Base-by-base conservation (phyloP, 805 yeast genomes). In the Pichia ethanolica region DNA sequence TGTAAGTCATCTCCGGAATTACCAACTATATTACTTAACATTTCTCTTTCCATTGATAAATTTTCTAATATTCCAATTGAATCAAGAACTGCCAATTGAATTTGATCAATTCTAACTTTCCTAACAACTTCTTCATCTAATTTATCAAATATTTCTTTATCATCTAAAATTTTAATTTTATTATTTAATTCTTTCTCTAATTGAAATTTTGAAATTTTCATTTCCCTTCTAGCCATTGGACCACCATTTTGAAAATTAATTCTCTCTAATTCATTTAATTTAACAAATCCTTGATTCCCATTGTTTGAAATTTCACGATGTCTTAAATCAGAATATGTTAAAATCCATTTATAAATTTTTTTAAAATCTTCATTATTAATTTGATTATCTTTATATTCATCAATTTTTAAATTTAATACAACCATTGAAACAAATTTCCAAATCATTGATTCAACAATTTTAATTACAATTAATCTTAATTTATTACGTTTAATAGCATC, bases 131-230 rank as follows among this genome's bases (percentile, higher is more conserved):
- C 95, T 45, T 89, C 96, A 55, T 83, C 89, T 35, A 74, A 49
- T 41, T 56, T 68, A 8, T 69, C 65, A 27, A 63, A 60, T n/a
- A 61, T 59, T 28, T 66, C 70, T 5, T 60, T 33, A 34, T 66
- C 60, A 35, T 64, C 64, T 32, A 86, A 59, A 1, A 66, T 48
- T 10, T 63, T 57, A 5, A 89, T 57, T 53, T 75, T 72, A 2
- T 54, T 59, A 7, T 66, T 70, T 46, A 86, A 66, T 38, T 72
- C 74, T 61, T 78, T 83, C 53, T 82, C 89, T 13, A 70, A 61
- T 59, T 78, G 83, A 64, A 72, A 85, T 56, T 78, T 77, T 14
- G 77, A 83, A 50, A 89, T 88, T 62, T 89, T 90, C 44, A 79
- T 83, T 26, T 82, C 81, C 57, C 97, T 73, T 57, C 75, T 70